These are phyloP conservation scores for Ilex asprella DNA, from an alignment of 257 asterid genomes.

Conservation along the genomic window DNA sequence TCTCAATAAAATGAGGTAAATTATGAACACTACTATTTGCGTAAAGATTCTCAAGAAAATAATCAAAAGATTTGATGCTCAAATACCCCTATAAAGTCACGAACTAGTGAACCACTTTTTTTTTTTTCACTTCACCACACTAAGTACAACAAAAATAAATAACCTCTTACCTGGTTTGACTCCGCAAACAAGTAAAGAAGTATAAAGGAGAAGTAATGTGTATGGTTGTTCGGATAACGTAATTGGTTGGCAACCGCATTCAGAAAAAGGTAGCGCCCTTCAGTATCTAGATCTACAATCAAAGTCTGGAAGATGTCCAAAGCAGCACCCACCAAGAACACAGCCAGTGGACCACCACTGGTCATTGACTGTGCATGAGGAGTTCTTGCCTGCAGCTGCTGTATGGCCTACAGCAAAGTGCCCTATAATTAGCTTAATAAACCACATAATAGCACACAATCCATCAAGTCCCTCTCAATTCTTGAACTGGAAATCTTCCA, in stretches of 20 bases:
- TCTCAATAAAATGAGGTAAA: too few species aligned
- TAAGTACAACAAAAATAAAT: not conserved
- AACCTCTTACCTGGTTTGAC: conserved; percentile 58
- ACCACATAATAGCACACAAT: not conserved
- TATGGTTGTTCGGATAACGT: conserved; percentile 96
- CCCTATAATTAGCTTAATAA: conserved; percentile 4
- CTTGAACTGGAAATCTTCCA: too few species aligned
- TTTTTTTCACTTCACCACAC: too few species aligned
- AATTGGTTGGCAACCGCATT: conserved; percentile 93
- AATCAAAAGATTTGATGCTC: too few species aligned
- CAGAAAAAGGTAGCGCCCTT: conserved; percentile 92
- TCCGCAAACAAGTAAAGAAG: conserved; percentile 80
- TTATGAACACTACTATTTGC: too few species aligned
- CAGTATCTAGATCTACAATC: conserved; percentile 80
- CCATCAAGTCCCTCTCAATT: not conserved
- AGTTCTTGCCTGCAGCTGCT: conserved; percentile 70
- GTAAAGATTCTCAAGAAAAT: too few species aligned
- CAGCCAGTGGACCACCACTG: conserved; percentile 39
- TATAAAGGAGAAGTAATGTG: conserved; percentile 88
- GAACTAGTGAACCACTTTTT: too few species aligned
- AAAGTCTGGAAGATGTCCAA: conserved; percentile 78
- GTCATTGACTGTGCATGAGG: conserved; percentile 70
- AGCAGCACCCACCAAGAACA: conserved; percentile 75
- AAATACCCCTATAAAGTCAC: too few species aligned
- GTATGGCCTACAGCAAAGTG: conserved; percentile 54